Conservation (phyloP, 495 filamentous ascomycete species). For the Daldinia decipiens region DNA sequence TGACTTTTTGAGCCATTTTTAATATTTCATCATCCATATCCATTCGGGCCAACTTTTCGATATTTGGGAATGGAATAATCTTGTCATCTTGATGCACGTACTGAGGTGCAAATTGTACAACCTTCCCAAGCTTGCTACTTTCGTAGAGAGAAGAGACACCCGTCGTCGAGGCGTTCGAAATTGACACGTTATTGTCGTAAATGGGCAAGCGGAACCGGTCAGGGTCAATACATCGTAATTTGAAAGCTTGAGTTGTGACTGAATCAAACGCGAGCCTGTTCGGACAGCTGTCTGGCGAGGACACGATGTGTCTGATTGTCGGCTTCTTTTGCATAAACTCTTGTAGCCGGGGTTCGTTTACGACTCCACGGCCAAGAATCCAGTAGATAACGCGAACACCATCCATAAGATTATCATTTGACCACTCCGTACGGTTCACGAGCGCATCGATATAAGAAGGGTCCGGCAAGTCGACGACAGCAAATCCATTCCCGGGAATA, state of each 20-base stretch:
- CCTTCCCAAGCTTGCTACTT: slow-evolving; percentile 51
- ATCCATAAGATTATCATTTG: slow-evolving; percentile 67
- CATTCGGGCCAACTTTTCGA: slow-evolving; percentile 51
- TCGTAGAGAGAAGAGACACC: slow-evolving; percentile 34
- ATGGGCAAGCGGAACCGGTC: slow-evolving; percentile 73
- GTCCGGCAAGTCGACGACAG: slow-evolving; percentile 81
- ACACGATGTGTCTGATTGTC: slow-evolving; percentile 76
- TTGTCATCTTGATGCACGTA: slow-evolving; percentile 63
- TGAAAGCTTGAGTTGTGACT: slow-evolving; percentile 67
- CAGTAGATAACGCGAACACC: slow-evolving; percentile 78
- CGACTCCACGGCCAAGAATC: slow-evolving; percentile 78
- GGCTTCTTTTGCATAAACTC: slow-evolving; percentile 73
- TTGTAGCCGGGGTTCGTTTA: slow-evolving; percentile 66
- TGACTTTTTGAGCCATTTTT: slow-evolving; percentile 60
- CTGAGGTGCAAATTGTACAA: slow-evolving; percentile 72
- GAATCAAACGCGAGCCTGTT: slow-evolving; percentile 76
- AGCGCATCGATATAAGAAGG: slow-evolving; percentile 72
- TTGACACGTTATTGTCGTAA: slow-evolving; percentile 58
- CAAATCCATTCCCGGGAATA: slow-evolving; percentile 65
- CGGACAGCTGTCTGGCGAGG: slow-evolving; percentile 73
- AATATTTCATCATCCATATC: slow-evolving; percentile 55
- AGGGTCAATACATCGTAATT: slow-evolving; percentile 74
- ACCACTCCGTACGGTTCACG: slow-evolving; percentile 78
- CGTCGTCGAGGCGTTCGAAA: slow-evolving; percentile 28
- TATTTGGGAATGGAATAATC: slow-evolving; percentile 64